Base-by-base conservation (phyloP, 2,329 filamentous ascomycete genomes). In the Hirsutella thompsonii region DNA sequence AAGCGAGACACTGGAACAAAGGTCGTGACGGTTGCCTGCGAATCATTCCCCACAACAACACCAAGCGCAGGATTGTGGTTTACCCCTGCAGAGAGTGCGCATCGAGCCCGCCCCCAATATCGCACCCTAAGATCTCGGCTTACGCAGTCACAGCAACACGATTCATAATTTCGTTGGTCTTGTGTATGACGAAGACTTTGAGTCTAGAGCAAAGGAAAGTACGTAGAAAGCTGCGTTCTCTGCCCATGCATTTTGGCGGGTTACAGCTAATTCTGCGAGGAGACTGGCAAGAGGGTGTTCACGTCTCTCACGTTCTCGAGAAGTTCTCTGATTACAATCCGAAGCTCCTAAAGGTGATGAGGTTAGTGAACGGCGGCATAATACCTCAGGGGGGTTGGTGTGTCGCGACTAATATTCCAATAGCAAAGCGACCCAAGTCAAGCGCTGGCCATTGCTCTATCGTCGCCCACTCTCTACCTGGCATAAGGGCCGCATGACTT, bases 361-460 rank as follows among this genome's bases (percentile, higher is more conserved):
- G 49, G 56, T 59, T 32, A 14, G 49, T 47, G 4, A 11, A 23
- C 13, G 8, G 11, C 11, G 8, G 14, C 5, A 6, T 8, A 16
- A 37, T 4, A 10, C 8, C 16, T n/a, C 8, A 23, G 10, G n/a
- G 8, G 11, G 20, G 11, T 20, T 4, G 14, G n/a, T n/a, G 5
- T 16, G 21, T 18, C 5, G 8, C 1, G 16, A 18, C 23, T 42
- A 10, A 46, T 34, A 8, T 13, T 9, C 14, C 36, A 21, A 26
- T 36, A 61, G 58, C 18, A 61, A 61, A 42, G 58, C 59, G 20
- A 54, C 44, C 8, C 54, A 62, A 6, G 51, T 59, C 2, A 60
- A 55, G 44, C 52, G 52, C 20, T 63, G 58, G 56, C 56, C 59
- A 1, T 43, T 64, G 3, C 51, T 63, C 1, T 62, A 58, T 37